These are phyloP conservation scores for Cyberlindnera mississippiensis DNA, from an alignment of 805 yeast genomes.

Conservation along the genomic window DNA sequence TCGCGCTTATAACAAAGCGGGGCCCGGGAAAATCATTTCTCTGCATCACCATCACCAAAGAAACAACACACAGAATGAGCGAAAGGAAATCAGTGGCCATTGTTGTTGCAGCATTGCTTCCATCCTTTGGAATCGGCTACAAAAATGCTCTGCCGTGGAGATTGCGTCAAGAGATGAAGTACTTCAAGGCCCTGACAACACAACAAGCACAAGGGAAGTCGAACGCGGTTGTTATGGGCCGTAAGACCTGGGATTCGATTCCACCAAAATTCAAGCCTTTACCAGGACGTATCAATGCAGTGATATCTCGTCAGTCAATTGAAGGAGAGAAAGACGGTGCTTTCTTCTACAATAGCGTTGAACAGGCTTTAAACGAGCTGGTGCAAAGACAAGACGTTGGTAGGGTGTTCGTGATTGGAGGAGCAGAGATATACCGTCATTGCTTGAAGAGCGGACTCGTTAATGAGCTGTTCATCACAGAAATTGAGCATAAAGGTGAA, in stretches of 20 bases:
- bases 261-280: slow-evolving; percentile 83
- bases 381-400: slow-evolving; percentile 35
- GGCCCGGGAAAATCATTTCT: too few relatives aligned
- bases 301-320: slow-evolving; percentile 51
- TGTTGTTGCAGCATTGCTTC: slow-evolving; percentile 83
- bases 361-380: slow-evolving; percentile 38
- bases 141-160: slow-evolving; percentile 88
- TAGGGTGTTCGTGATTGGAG: slow-evolving; percentile 83
- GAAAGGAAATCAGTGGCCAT: slow-evolving; percentile 43
- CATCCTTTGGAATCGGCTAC: slow-evolving; percentile 79
- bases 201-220: slow-evolving; percentile 21
- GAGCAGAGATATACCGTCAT: slow-evolving; percentile 77
- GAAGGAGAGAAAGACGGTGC: slow-evolving; percentile 25
- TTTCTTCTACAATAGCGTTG: slow-evolving; percentile 38
- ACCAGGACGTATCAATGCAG: slow-evolving; percentile 67
- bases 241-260: slow-evolving; percentile 94
- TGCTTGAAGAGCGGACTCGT: slow-evolving; percentile 45
- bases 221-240: slow-evolving; percentile 92
- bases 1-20: too few relatives aligned
- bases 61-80: neutral
- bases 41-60: too few relatives aligned
- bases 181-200: slow-evolving; percentile 69
- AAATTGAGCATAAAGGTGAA: slow-evolving; percentile 40
- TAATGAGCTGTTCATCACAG: slow-evolving; percentile 64
- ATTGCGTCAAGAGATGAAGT: slow-evolving; percentile 77